These are phyloP conservation scores for Pyrenula massariospora DNA, from an alignment of 495 filamentous ascomycete genomes.

Conservation along the genomic window DNA sequence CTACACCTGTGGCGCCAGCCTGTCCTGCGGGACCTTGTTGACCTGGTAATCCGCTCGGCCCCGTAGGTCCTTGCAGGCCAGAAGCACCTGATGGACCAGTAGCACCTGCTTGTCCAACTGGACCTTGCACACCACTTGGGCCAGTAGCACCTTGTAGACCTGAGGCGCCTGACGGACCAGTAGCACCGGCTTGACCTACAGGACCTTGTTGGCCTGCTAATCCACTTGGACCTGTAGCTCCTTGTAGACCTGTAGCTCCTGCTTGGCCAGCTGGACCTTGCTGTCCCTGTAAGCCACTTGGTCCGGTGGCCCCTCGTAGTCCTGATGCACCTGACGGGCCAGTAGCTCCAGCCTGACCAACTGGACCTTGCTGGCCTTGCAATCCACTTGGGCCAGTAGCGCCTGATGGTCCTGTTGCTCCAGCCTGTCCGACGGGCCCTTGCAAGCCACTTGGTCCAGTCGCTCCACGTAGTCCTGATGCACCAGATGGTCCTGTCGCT, in stretches of 20 bases:
- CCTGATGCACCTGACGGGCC: too few species aligned
- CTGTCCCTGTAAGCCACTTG: background rate
- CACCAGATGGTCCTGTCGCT: background rate
- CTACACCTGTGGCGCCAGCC: background rate
- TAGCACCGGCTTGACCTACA: background rate
- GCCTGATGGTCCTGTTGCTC: background rate
- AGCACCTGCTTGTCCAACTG: background rate
- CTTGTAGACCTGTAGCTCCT: background rate
- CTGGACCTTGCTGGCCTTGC: background rate
- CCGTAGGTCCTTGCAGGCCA: background rate
- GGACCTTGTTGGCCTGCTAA: background rate
- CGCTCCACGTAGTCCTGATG: background rate
- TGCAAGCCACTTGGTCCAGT: too few species aligned
- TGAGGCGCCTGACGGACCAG: background rate
- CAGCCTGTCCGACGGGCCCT: too few species aligned
- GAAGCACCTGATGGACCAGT: background rate
- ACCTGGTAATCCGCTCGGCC: background rate
- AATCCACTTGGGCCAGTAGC: too few species aligned
- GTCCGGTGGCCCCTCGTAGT: too few species aligned
- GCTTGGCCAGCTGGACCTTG: too few species aligned
- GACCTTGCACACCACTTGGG: too few species aligned
- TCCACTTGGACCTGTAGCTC: background rate
- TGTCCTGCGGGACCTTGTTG: background rate
- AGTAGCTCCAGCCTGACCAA: background rate
- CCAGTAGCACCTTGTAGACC: too few species aligned